These are phyloP conservation scores for Candida insectorum DNA, from an alignment of 805 yeast genomes.

Conservation along the genomic window DNA sequence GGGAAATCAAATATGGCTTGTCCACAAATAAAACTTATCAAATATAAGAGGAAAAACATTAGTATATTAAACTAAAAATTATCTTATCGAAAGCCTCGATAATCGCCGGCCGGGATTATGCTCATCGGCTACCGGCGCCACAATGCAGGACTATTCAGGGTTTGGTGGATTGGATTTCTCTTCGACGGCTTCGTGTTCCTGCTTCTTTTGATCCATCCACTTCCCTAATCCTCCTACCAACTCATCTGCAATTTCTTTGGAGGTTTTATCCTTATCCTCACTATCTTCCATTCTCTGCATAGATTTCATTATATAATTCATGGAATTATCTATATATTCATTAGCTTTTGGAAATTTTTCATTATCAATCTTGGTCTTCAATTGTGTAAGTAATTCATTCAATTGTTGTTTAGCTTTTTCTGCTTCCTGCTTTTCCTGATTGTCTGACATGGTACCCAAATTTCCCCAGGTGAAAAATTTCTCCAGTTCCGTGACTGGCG, in stretches of 20 bases:
- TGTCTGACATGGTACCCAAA: slow-evolving; percentile 4
- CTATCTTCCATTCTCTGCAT: slow-evolving; percentile 27
- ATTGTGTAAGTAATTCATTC: slow-evolving; percentile 4
- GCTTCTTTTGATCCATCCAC: slow-evolving; percentile 22
- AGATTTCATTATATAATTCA: slow-evolving; percentile 23
- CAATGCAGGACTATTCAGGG: too few relatives aligned
- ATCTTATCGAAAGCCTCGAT: too few relatives aligned
- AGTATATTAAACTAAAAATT: too few relatives aligned
- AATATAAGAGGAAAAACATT: too few relatives aligned
- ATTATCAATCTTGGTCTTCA: slow-evolving; percentile 22
- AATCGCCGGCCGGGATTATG: too few relatives aligned
- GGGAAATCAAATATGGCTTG: too few relatives aligned
- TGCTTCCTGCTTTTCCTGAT: neutral
- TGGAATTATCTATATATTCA: slow-evolving; percentile 23
- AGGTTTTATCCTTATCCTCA: slow-evolving; percentile 29
- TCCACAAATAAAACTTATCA: too few relatives aligned
- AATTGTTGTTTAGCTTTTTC: slow-evolving; percentile 1
- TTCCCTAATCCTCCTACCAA: slow-evolving; percentile 21
- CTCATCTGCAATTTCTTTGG: slow-evolving; percentile 34
- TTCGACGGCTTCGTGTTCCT: slow-evolving; percentile 8
- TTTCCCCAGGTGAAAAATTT: too few relatives aligned
- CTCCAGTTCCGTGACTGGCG: too few relatives aligned
- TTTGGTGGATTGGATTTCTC: too few relatives aligned
- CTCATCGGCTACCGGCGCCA: too few relatives aligned
- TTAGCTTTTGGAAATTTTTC: slow-evolving; percentile 24